Percentiles rank a stretch among this genome's conserved stretches.
Evolutionary conservation across 345 rosid species (phyloP).

Genomic region (Litchi chinensis): DNA sequence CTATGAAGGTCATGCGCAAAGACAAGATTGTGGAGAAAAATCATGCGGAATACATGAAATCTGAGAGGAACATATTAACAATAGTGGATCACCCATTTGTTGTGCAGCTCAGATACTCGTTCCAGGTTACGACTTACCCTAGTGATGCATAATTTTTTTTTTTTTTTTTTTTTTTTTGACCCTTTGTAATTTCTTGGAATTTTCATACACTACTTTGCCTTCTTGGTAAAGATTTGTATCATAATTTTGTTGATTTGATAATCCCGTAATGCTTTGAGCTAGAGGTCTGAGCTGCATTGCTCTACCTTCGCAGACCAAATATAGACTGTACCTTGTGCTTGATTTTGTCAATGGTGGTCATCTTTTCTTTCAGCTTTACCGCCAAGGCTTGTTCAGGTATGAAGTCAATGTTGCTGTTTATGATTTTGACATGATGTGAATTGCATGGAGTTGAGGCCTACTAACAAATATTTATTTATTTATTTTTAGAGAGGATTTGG

Average conservation of each 20-base stretch:
- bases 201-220: background rate
- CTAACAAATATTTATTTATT: background rate
- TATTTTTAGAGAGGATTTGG: constrained; percentile 43
- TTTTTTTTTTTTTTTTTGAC: background rate
- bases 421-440: background rate
- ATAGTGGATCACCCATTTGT: constrained; percentile 52
- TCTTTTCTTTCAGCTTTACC: constrained; percentile 52
- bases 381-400: constrained; percentile 55
- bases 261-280: background rate
- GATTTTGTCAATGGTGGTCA: constrained; percentile 55
- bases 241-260: background rate
- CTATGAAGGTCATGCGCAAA: constrained; percentile 59
- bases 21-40: constrained; percentile 52
- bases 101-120: constrained; percentile 54
- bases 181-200: background rate
- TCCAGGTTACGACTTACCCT: constrained; percentile 33
- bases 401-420: constrained; percentile 11
- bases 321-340: constrained; percentile 48
- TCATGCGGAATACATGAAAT: constrained; percentile 55
- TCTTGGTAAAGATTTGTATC: background rate
- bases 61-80: constrained; percentile 50
- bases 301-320: constrained; percentile 43
- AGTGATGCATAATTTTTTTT: background rate
- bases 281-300: background rate
- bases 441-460: background rate